These are phyloP conservation scores for Citrus hindsii DNA, from an alignment of 345 rosid genomes.

Conservation along the genomic window DNA sequence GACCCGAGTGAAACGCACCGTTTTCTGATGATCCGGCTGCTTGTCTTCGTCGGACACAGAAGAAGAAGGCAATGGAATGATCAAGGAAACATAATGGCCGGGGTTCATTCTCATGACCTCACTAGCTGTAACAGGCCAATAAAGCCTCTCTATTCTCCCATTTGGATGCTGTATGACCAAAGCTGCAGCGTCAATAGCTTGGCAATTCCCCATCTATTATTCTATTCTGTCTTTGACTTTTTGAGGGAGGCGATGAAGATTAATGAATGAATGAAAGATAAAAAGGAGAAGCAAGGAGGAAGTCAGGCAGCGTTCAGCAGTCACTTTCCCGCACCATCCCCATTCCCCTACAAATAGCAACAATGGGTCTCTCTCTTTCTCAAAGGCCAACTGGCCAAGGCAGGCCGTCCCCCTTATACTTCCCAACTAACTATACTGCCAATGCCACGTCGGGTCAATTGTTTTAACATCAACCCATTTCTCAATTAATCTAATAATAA, in stretches of 20 bases:
- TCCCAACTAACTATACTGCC: slow-evolving; percentile 21
- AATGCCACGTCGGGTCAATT: slow-evolving; percentile 4
- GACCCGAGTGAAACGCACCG: slow-evolving; percentile 69
- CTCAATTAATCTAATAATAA: background rate
- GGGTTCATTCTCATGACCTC: slow-evolving; percentile 85
- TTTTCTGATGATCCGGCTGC: slow-evolving; percentile 19
- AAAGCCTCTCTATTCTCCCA: slow-evolving; percentile 79
- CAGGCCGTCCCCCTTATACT: slow-evolving; percentile 24
- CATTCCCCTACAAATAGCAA: slow-evolving; percentile 20
- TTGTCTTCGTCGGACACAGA: slow-evolving; percentile 21
- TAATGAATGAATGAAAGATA: slow-evolving; percentile 6
- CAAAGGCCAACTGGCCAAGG: background rate
- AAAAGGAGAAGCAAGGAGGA: slow-evolving; percentile 3
- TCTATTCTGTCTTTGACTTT: background rate
- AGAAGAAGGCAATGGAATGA: slow-evolving; percentile 77
- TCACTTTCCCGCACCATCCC: slow-evolving; percentile 47
- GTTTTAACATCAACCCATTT: slow-evolving; percentile 3
- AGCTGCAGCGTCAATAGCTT: slow-evolving; percentile 95
- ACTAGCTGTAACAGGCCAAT: slow-evolving; percentile 61
- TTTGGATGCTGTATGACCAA: slow-evolving; percentile 84
- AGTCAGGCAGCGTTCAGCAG: slow-evolving; percentile 21
- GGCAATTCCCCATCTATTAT: slow-evolving; percentile 79
- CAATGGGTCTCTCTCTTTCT: slow-evolving; percentile 1
- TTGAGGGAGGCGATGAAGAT: background rate
- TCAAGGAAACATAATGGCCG: slow-evolving; percentile 91